Evolutionary conservation across 2,329 filamentous ascomycete genomes (phyloP).

Genomic region (Colletotrichum cuscutae): DNA sequence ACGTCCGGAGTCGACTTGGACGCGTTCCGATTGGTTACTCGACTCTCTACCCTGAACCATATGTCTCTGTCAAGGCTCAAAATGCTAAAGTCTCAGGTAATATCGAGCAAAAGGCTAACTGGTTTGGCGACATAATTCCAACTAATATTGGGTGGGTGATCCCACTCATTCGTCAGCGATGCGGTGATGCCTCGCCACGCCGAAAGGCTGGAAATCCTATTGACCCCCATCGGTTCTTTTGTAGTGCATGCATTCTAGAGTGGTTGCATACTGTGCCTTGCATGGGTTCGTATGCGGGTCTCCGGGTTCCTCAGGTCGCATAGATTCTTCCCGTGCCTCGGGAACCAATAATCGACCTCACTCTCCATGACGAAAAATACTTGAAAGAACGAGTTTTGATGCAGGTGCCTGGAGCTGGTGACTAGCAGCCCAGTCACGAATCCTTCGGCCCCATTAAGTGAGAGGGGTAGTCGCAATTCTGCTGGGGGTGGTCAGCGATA

Average conservation of each 20-base stretch:
- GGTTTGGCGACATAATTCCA: neutral
- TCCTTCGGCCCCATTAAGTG: constrained; percentile 12
- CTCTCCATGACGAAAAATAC: neutral
- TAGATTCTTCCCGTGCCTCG: neutral
- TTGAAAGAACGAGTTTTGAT: neutral
- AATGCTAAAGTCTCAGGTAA: neutral
- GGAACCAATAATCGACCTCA: neutral
- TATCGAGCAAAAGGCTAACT: neutral
- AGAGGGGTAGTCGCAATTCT: neutral
- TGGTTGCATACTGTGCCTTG: constrained; percentile 17
- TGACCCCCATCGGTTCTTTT: constrained; percentile 1
- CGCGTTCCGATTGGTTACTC: neutral
- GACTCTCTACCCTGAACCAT: neutral
- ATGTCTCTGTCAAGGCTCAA: neutral
- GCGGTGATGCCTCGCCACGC: neutral
- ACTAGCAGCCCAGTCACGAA: neutral
- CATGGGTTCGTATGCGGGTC: constrained; percentile 4
- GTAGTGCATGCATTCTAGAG: neutral
- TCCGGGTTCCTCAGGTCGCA: neutral
- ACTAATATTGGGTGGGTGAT: neutral
- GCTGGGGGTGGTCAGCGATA: constrained; percentile 24
- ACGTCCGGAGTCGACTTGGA: no score
- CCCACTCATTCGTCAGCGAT: neutral
- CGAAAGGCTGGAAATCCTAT: neutral
- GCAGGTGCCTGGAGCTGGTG: neutral